A percentile compares a stretch with the other conserved stretches of the same genome.
phyloP scores from a whole-genome alignment of 139 green algal genomes.

The Monoraphidium neglectum region DNA sequence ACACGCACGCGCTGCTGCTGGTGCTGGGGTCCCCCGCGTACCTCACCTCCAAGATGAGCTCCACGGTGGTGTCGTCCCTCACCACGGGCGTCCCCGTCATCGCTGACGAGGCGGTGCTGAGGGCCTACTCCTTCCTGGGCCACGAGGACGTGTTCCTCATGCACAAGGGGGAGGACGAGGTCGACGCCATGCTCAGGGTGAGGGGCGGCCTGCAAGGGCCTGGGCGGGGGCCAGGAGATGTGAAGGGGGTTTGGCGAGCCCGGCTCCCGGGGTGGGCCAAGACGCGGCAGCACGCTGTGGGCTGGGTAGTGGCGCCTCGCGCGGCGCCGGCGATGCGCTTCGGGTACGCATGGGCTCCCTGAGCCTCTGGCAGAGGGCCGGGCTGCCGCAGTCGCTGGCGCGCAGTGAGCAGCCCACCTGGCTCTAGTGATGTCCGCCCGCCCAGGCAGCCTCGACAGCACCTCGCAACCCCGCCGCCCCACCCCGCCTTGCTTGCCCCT shows the following conservation, averaged over 20 bases:
- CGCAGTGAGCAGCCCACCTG: too few species aligned
- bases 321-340: too few species aligned
- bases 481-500: too few species aligned
- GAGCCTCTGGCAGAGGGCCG: too few species aligned
- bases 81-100: constrained; percentile 48
- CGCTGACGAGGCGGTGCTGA: constrained; percentile 29
- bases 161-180: constrained; percentile 28
- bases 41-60: constrained; percentile 42
- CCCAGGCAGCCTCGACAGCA: too few species aligned
- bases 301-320: too few species aligned
- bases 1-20: constrained; percentile 33
- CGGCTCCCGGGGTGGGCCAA: not conserved
- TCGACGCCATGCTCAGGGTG: constrained; percentile 43
- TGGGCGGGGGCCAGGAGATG: not conserved
- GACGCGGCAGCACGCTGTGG: too few species aligned
- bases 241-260: not conserved
- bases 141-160: constrained; percentile 19
- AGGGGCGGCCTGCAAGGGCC: not conserved
- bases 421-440: too few species aligned
- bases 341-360: too few species aligned
- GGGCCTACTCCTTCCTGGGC: constrained; percentile 37
- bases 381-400: too few species aligned
- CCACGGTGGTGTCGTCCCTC: constrained; percentile 44
- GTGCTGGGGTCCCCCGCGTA: constrained; percentile 25
- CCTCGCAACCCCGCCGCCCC: too few species aligned